A percentile compares a stretch with the other conserved stretches of the same genome.
Conservation (phyloP, 257 asterid species). For the Apocynum venetum region DNA sequence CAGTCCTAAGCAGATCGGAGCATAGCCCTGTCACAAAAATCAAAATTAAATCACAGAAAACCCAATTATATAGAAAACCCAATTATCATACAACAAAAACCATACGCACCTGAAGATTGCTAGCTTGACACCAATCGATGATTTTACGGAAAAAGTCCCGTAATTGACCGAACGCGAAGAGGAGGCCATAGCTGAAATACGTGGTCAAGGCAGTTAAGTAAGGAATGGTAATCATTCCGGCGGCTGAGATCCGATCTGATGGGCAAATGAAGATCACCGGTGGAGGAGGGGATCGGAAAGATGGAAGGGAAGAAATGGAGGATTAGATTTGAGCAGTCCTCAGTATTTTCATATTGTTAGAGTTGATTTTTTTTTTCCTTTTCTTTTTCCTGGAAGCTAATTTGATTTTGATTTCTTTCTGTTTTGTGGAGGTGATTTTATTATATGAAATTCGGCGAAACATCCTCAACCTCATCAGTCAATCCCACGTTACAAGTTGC, state of each 20-base stretch:
- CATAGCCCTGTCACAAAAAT: slow-evolving; percentile 67
- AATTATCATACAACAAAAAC: not conserved
- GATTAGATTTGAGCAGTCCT: not conserved
- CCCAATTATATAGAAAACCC: not conserved
- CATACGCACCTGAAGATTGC: slow-evolving; percentile 59
- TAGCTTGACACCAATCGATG: slow-evolving; percentile 67
- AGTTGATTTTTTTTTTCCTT: not conserved
- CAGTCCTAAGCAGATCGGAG: slow-evolving; percentile 98
- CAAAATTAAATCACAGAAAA: slow-evolving; percentile 12
- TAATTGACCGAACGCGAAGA: slow-evolving; percentile 89
- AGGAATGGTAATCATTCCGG: slow-evolving; percentile 77
- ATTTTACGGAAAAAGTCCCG: slow-evolving; percentile 82
- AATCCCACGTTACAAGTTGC: too few species aligned
- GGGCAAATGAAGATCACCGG: slow-evolving; percentile 29
- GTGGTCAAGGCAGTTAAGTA: slow-evolving; percentile 93
- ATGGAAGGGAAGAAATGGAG: not conserved
- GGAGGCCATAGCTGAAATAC: slow-evolving; percentile 93
- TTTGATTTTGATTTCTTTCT: too few species aligned
- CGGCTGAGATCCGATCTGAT: slow-evolving; percentile 39
- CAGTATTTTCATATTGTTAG: not conserved
- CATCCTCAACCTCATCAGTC: too few species aligned
- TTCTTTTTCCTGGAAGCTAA: too few species aligned
- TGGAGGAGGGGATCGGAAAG: slow-evolving; percentile 11
- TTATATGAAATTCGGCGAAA: too few species aligned
- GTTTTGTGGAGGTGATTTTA: too few species aligned